A percentile compares a stretch with the other conserved stretches of the same genome.
Conservation (phyloP, 177 flowering plant genomes). For the Vitis hybrid region DNA sequence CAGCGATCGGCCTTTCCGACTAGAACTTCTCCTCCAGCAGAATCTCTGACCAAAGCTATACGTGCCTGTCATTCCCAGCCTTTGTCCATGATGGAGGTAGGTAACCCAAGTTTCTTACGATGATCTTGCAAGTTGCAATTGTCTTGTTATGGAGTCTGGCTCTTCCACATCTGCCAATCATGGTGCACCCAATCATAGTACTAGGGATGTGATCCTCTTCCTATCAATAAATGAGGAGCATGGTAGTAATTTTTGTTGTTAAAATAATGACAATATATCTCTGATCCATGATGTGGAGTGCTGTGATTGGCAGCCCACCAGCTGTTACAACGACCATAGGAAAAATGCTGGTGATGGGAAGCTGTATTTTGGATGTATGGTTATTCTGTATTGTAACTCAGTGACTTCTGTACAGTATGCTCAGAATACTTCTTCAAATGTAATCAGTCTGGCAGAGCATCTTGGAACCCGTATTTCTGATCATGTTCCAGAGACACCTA, state of each 20-base stretch:
- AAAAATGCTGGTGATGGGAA: background rate
- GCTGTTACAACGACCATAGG: background rate
- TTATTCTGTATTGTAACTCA: background rate
- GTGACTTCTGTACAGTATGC: conserved; percentile 51
- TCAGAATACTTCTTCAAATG: conserved; percentile 49
- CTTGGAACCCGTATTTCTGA: conserved; percentile 89
- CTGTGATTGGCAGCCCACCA: background rate
- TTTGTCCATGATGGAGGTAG: conserved; percentile 56
- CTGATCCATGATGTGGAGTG: background rate
- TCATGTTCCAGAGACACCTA: conserved; percentile 80
- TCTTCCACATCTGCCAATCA: background rate
- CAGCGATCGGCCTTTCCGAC: conserved; percentile 45
- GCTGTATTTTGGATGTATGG: background rate
- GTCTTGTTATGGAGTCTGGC: background rate
- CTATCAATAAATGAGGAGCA: background rate
- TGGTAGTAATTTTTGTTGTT: background rate
- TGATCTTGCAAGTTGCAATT: background rate
- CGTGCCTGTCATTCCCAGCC: conserved; percentile 89
- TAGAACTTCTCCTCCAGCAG: conserved; percentile 57
- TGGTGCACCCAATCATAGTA: too few species aligned
- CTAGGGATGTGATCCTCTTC: background rate
- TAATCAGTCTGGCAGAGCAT: conserved; percentile 93
- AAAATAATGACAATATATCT: background rate
- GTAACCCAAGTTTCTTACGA: background rate
- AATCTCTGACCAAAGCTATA: conserved; percentile 42